These are phyloP conservation scores for Pythium aquatile DNA, from an alignment of 352 stramenopile species.

Conservation along the genomic window DNA sequence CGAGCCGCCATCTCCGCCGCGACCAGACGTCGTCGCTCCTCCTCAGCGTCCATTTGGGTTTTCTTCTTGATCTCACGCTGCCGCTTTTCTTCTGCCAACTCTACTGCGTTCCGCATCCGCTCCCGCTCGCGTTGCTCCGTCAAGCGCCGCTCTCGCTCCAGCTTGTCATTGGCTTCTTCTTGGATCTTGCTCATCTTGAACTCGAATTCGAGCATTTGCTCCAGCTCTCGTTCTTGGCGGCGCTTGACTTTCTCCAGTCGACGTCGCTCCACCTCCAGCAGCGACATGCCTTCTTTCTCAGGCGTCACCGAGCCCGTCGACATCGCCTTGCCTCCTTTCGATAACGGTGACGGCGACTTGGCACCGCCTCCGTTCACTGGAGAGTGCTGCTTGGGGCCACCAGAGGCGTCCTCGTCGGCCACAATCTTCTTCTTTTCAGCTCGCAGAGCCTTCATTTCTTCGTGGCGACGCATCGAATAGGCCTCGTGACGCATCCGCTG, in stretches of 20 bases:
- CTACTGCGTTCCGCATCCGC: slow-evolving; percentile 53
- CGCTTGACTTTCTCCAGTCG: slow-evolving; percentile 75
- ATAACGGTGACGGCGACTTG: slow-evolving; percentile 12
- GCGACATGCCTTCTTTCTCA: slow-evolving; percentile 29
- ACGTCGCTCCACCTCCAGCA: slow-evolving; percentile 68
- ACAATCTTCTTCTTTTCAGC: slow-evolving; percentile 78
- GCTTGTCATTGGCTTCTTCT: slow-evolving; percentile 63
- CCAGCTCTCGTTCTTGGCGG: slow-evolving; percentile 77
- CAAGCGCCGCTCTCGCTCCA: slow-evolving; percentile 62
- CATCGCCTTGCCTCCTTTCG: slow-evolving; percentile 7
- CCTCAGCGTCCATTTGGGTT: slow-evolving; percentile 76
- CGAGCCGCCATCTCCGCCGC: slow-evolving; percentile 65
- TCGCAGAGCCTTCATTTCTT: slow-evolving; percentile 89
- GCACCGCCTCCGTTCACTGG: not conserved
- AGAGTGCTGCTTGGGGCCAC: not conserved
- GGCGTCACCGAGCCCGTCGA: slow-evolving; percentile 15
- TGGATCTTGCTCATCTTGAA: slow-evolving; percentile 89
- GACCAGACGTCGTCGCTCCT: slow-evolving; percentile 66
- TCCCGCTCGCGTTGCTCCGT: slow-evolving; percentile 72
- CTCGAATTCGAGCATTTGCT: slow-evolving; percentile 92
- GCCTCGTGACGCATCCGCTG: slow-evolving; percentile 91
- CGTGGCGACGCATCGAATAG: slow-evolving; percentile 89
- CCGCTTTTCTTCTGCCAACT: slow-evolving; percentile 73
- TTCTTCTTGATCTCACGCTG: slow-evolving; percentile 83
- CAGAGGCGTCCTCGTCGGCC: slow-evolving; percentile 34